Evolutionary conservation across 2,329 filamentous ascomycete species (phyloP), one percentile per base, ranked within the genome.

Genomic region (Biscogniauxia sp.): DNA sequence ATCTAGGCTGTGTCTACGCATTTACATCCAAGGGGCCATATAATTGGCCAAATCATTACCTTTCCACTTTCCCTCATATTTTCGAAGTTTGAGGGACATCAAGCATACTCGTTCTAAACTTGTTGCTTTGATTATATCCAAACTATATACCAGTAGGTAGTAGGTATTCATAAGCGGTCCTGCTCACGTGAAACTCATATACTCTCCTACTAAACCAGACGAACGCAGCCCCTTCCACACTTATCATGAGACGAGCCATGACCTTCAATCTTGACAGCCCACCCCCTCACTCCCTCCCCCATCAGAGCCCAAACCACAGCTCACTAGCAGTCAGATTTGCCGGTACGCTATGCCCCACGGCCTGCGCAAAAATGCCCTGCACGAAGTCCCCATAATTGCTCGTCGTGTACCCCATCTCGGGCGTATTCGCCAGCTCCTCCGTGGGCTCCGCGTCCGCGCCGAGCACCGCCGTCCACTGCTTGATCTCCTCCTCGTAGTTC

Each of bases 401-500:
- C 5, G 72, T 79, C 28, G 73, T 74, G 64, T 78, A 80, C 20
- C 74, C 74, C 28, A 66, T 68, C 58, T 74, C 70, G 11, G 77
- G 77, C 11, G 59, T 69, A 62, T 78, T 76, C n/a, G 68, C 62
- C 11, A 68, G 61, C 0, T 71, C 72, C 32, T 65, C 68, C 1
- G 67, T 67, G 1, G 76, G 70, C 13, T 69, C 71, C 56, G 74
- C 69, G 0, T 66, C 68, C 19, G 77, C 72, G 8, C 80, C 81
- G 57, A 82, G 78, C 1, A 85, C 77, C 19, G 76, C 78, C 0
- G 80, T 77, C 82, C 82, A 84, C 73, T 84, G 76, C 76, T 85
- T 84, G 68, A 84, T 79, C 56, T 80, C 80, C 75, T 87, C 84
- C 49, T 83, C 71, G 68, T 84, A 85, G 72, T 86, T 86, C 66